Percentiles rank a stretch among this genome's conserved stretches.
phyloP scores from a whole-genome alignment of 2,329 filamentous ascomycete species.

The Elsinoe necatrix region DNA sequence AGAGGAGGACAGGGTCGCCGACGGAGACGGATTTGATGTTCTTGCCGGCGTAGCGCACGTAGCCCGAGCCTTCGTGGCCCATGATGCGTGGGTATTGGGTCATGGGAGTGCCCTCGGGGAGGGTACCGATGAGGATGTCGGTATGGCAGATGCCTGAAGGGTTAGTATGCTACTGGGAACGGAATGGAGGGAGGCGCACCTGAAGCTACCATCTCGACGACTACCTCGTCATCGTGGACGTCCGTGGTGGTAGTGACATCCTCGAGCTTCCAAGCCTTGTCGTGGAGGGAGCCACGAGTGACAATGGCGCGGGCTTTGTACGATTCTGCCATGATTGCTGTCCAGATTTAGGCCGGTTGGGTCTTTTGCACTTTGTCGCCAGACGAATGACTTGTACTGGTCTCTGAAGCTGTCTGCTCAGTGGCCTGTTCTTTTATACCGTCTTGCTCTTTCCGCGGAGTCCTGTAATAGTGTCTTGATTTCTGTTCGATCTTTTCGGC shows the following conservation, averaged over 20 bases:
- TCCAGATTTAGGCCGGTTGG: not conserved
- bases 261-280: slow-evolving; percentile 35
- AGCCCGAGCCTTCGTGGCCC: slow-evolving; percentile 47
- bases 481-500: slow-evolving; percentile 18
- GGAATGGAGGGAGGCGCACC: not conserved
- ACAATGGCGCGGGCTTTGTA: slow-evolving; percentile 32
- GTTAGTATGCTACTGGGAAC: not conserved
- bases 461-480: not conserved
- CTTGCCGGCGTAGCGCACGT: slow-evolving; percentile 39
- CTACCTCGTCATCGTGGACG: slow-evolving; percentile 40
- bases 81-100: slow-evolving; percentile 41
- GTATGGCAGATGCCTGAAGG: slow-evolving; percentile 46
- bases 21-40: slow-evolving; percentile 35
- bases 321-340: slow-evolving; percentile 6
- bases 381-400: not conserved
- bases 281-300: slow-evolving; percentile 29
- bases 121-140: slow-evolving; percentile 41
- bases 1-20: slow-evolving; percentile 42
- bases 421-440: not conserved
- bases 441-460: not conserved
- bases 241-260: slow-evolving; percentile 29
- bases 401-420: not conserved
- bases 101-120: slow-evolving; percentile 29
- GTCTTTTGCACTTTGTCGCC: not conserved
- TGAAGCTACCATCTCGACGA: slow-evolving; percentile 45